A percentile compares a stretch with the other conserved stretches of the same genome.
Conservation (phyloP, 2,329 filamentous ascomycete species). For the Alternaria consortialis region DNA sequence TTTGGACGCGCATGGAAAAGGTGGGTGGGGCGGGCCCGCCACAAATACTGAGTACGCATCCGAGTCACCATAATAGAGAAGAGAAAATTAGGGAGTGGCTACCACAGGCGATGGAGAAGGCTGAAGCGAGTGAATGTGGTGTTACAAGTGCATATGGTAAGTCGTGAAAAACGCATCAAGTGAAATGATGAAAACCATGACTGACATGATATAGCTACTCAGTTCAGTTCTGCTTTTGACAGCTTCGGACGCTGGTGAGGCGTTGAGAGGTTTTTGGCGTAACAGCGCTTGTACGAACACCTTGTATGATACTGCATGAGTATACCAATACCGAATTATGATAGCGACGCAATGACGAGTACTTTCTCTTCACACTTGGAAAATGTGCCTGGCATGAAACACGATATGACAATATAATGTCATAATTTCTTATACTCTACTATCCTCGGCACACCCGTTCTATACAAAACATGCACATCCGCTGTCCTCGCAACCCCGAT, state of each 20-base stretch:
- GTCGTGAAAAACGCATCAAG: constrained; percentile 1
- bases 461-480: constrained; percentile 1
- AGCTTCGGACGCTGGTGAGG: constrained; percentile 22
- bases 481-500: constrained; percentile 11
- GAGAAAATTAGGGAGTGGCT: constrained; percentile 70
- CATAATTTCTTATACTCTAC: constrained; percentile 16
- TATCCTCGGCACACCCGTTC: not conserved
- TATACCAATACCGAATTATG: not conserved
- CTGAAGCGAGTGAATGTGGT: constrained; percentile 44
- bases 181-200: not conserved
- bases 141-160: constrained; percentile 32
- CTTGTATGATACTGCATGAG: not conserved
- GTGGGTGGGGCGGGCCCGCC: constrained; percentile 63
- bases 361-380: not conserved
- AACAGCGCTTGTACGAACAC: not conserved
- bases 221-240: constrained; percentile 23
- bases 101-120: constrained; percentile 52
- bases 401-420: not conserved
- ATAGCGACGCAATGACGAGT: not conserved
- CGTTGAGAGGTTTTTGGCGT: not conserved
- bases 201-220: constrained; percentile 8
- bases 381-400: not conserved
- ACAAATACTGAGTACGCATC: constrained; percentile 80
- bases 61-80: constrained; percentile 72
- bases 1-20: constrained; percentile 70